A percentile compares a stretch with the other conserved stretches of the same genome.
These are phyloP conservation scores for Noccaea caerulescens DNA, from an alignment of 345 rosid genomes.

Conservation along the genomic window DNA sequence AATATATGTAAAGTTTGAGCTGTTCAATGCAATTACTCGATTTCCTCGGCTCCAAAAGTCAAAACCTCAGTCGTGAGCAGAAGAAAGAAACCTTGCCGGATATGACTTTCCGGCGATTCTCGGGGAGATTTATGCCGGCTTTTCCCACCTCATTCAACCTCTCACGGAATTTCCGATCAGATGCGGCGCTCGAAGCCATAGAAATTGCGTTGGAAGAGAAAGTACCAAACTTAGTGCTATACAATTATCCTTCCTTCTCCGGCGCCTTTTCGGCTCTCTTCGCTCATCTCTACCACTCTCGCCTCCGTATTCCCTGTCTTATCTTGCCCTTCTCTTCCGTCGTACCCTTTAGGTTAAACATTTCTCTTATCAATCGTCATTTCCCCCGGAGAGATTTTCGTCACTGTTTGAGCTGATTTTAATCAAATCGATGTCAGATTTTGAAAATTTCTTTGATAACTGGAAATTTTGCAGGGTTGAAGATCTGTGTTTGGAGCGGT, in stretches of 20 bases:
- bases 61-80: background rate
- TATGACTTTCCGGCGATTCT: constrained; percentile 32
- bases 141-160: background rate
- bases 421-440: background rate
- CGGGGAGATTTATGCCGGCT: background rate
- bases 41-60: constrained; percentile 7
- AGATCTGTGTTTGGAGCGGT: constrained; percentile 56
- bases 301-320: constrained; percentile 63
- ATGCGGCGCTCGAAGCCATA: constrained; percentile 76
- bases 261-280: constrained; percentile 87
- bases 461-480: constrained; percentile 49
- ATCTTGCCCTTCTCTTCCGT: constrained; percentile 78
- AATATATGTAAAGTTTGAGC: background rate
- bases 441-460: background rate
- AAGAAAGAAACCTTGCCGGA: background rate
- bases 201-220: constrained; percentile 60
- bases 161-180: constrained; percentile 67
- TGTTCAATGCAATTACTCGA: constrained; percentile 10
- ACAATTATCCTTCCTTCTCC: constrained; percentile 88
- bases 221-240: constrained; percentile 60
- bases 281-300: constrained; percentile 79
- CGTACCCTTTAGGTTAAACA: constrained; percentile 56
- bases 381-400: background rate
- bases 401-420: background rate
- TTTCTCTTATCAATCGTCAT: background rate